phyloP scores from a whole-genome alignment of 192 early-diverging fungal species.

The Backusella morwellensis region DNA sequence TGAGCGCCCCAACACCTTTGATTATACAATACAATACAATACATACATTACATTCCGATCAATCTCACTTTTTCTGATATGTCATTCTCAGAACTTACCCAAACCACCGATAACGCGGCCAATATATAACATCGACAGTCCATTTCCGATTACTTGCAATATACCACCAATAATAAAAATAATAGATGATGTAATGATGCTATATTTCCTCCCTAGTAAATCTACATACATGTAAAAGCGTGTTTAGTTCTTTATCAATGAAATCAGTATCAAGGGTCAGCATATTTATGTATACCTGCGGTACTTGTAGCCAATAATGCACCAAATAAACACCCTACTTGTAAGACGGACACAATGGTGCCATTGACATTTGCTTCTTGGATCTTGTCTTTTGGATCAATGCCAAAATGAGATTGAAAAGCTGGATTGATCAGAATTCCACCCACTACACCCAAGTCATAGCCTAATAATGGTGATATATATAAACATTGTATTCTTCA shows the following conservation, averaged over 20 bases:
- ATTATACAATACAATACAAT: background rate
- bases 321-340: constrained; percentile 31
- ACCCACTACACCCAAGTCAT: constrained; percentile 18
- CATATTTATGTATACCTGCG: constrained; percentile 14
- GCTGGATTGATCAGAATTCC: constrained; percentile 17
- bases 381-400: constrained; percentile 20
- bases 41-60: background rate
- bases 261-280: too few species aligned
- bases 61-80: background rate
- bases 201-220: constrained; percentile 53
- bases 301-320: constrained; percentile 20
- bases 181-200: constrained; percentile 52
- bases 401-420: constrained; percentile 19
- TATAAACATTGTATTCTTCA: background rate
- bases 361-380: constrained; percentile 18
- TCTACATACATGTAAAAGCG: constrained; percentile 32
- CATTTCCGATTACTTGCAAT: constrained; percentile 30
- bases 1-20: constrained; percentile 13
- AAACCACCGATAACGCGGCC: constrained; percentile 53
- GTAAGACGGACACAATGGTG: constrained; percentile 12
- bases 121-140: constrained; percentile 40
- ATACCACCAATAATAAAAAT: constrained; percentile 66
- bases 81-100: background rate
- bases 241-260: too few species aligned
- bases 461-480: background rate